Evolutionary conservation across 176 grass and related monocot genomes (phyloP), one percentile per base, ranked within the genome.

Genomic region (Oryza glumipatula): DNA sequence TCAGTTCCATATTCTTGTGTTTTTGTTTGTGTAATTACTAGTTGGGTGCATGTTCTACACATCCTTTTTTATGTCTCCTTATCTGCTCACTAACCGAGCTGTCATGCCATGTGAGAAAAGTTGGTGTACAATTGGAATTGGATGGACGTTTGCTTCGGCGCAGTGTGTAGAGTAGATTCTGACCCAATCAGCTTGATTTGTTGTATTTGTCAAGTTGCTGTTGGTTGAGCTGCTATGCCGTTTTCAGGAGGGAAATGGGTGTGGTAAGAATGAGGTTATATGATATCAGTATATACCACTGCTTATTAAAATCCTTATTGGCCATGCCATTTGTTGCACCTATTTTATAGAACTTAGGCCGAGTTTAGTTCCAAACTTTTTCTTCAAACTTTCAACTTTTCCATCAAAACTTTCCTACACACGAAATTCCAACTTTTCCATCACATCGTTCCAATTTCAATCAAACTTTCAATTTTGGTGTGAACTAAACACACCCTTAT

Each of bases 21-120:
- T 36, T 48, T 51, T 41, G 24, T 39, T 74, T 70, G 9, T 77
- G 44, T 48, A 44, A 47, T 49, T 70, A 65, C 12, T 48, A 74
- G 32, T 43, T 17, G 68, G 17, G 39, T 60, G 9, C 51, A 83
- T 81, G 82, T 41, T 56, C 11, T 21, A 67, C 43, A 19, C 38
- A 35, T 49, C 30, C 14, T 24, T 74, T 74, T 74, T 9, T 17
- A 6, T 80, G 47, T 73, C n/a, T 49, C 48, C 64, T 87, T 51
- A 70, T 69, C 69, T 72, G 14, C 32, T 66, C 83, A 32, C 58
- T 56, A 69, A 87, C 51, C 38, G 46, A 76, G 48, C 70, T 90
- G 84, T 21, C 70, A 9, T 80, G 49, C 76, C 84, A 90, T 90
- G 84, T 87, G 84, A 80, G 61, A 13, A 77, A 87, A 87, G 80